Evolutionary conservation across 768 basidiomycete species (phyloP), one percentile per base, ranked within the genome.

Genomic region (Calocybe cyanea): DNA sequence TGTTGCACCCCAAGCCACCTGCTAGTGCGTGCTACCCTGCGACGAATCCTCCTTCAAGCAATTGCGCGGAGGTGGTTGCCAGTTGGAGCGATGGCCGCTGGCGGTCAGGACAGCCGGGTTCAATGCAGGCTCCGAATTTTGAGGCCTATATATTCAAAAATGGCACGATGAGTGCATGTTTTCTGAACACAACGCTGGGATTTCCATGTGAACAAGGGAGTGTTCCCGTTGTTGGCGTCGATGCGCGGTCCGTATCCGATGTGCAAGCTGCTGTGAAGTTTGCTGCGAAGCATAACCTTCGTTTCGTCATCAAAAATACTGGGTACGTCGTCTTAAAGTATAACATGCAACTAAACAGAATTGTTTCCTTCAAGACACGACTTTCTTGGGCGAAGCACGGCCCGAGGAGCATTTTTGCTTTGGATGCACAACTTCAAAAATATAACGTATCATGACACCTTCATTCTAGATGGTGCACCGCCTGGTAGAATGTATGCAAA

Each of bases 121-220:
- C 68, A 2, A 63, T 71, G 63, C 63, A 75, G 40, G 39, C 54
- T 4, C 42, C 51, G 17, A 63, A 62, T 41, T 61, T 57, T 34
- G 63, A 65, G 40, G 55, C 55, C 30, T 69, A 54, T 45, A 51
- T 59, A 1, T 70, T 63, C 15, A 50, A 33, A 15, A 76, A 75
- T 53, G 75, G 70, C 24, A 76, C 72, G 35, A 71, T 76, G 38
- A 69, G 69, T 49, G 69, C 65, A 1, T 83, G 80, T 67, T 78
- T 75, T 31, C 48, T 78, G 36, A 69, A 80, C 45, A 71, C 69
- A 0, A 57, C 63, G 0, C 52, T 71, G 0, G 69, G 66, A 2
- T 36, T 63, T n/a, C 63, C 69, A 7, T 78, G 75, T 46, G 56
- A 58, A 2, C 75, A 74, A 50, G 75, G 73, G 13, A 68, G 65